These are phyloP conservation scores for Phytophthora hibernalis DNA, from an alignment of 352 stramenopile species.

Conservation along the genomic window DNA sequence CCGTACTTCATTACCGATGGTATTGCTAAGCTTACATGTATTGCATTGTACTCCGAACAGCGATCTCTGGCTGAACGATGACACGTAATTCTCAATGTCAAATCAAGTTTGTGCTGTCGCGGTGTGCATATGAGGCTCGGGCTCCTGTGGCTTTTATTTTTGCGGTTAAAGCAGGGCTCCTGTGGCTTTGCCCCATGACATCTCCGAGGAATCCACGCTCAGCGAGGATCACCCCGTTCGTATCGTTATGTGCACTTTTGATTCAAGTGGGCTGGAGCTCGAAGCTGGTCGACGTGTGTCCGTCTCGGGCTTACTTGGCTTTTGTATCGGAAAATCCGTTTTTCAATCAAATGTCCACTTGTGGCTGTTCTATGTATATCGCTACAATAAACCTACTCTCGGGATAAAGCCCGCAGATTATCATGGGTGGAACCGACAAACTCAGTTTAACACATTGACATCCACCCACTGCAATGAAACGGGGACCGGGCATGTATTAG, in stretches of 20 bases:
- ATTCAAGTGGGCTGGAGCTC: slow-evolving; percentile 26
- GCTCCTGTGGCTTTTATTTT: slow-evolving; percentile 5
- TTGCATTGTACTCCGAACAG: too few relatives aligned
- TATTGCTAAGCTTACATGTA: too few relatives aligned
- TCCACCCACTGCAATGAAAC: neutral
- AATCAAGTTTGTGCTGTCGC: slow-evolving; percentile 31
- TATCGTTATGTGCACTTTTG: slow-evolving; percentile 36
- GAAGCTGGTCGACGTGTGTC: neutral
- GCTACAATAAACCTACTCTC: neutral
- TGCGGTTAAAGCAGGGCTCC: too few relatives aligned
- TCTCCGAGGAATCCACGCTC: slow-evolving; percentile 8
- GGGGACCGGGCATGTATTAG: slow-evolving; percentile 33
- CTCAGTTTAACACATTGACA: neutral
- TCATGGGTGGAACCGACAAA: neutral
- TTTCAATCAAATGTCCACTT: slow-evolving; percentile 34
- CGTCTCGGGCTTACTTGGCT: slow-evolving; percentile 15
- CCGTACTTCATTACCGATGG: too few relatives aligned
- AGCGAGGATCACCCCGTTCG: slow-evolving; percentile 15
- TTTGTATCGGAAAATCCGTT: slow-evolving; percentile 42
- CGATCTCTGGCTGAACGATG: neutral
- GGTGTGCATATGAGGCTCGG: slow-evolving; percentile 1
- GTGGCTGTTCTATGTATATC: slow-evolving; percentile 13
- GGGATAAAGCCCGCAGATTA: slow-evolving; percentile 6
- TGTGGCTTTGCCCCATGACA: slow-evolving; percentile 3
- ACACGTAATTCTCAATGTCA: neutral